Conservation (phyloP, 352 stramenopile genomes). For the Phytophthora cajani region DNA sequence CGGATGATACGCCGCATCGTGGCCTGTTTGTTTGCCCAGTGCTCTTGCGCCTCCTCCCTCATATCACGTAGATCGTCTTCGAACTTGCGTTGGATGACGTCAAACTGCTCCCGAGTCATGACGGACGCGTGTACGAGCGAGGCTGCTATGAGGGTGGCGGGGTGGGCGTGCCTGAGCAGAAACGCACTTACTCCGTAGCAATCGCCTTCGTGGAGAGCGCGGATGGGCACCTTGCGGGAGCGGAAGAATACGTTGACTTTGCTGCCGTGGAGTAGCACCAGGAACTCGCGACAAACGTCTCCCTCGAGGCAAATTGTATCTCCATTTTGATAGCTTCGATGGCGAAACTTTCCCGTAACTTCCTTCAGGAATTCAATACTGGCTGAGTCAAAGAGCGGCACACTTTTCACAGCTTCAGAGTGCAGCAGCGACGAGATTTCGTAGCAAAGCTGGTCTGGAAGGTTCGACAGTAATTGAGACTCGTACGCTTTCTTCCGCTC, state of each 20-base stretch:
- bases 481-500: constrained; percentile 73
- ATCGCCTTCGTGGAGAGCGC: constrained; percentile 63
- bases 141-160: constrained; percentile 54
- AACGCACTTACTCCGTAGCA: constrained; percentile 81
- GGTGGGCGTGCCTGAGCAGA: constrained; percentile 48
- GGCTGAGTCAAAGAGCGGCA: constrained; percentile 66
- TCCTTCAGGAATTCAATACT: constrained; percentile 73
- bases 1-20: constrained; percentile 37
- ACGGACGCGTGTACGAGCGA: constrained; percentile 70
- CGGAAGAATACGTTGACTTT: constrained; percentile 71
- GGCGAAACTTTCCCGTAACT: constrained; percentile 79
- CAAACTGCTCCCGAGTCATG: constrained; percentile 79
- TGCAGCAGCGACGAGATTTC: constrained; percentile 79
- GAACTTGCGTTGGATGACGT: constrained; percentile 69
- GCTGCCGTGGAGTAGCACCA: constrained; percentile 63
- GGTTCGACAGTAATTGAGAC: constrained; percentile 65
- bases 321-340: constrained; percentile 78
- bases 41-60: constrained; percentile 42
- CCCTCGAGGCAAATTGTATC: constrained; percentile 79
- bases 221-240: constrained; percentile 49
- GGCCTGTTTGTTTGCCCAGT: constrained; percentile 46
- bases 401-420: constrained; percentile 56
- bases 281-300: constrained; percentile 72
- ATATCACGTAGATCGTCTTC: constrained; percentile 60
- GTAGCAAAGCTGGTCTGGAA: constrained; percentile 81